Evolutionary conservation across 768 basidiomycete genomes (phyloP).

Genomic region (Nevesoporus exiguus): DNA sequence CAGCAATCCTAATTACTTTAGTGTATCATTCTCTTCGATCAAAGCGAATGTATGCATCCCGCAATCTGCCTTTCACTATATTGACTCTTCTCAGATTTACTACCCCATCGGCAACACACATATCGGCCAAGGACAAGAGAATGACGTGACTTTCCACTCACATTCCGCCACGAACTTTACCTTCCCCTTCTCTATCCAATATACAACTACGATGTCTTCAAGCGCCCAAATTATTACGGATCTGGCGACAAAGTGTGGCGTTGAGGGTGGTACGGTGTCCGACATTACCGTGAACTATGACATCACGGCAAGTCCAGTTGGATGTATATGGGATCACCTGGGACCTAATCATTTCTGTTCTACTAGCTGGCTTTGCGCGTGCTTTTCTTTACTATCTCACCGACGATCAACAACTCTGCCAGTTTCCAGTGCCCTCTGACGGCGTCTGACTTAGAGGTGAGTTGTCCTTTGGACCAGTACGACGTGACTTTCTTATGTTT

Average conservation of each 20-base stretch:
- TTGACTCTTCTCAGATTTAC: conserved; percentile 45
- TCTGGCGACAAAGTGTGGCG: conserved; percentile 60
- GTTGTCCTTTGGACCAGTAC: not conserved
- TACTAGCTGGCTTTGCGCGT: conserved; percentile 61
- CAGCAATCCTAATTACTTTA: conserved; percentile 78
- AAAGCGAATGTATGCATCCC: conserved; percentile 48
- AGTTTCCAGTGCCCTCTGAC: conserved; percentile 64
- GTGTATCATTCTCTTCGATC: conserved; percentile 61
- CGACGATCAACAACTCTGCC: conserved; percentile 58
- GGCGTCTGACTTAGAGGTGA: conserved; percentile 26
- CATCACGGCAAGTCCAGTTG: conserved; percentile 46
- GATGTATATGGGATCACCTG: not conserved
- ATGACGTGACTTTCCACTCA: conserved; percentile 46
- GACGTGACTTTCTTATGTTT: conserved; percentile 11
- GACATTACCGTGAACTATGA: conserved; percentile 62
- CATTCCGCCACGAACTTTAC: conserved; percentile 61
- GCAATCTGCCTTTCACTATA: not conserved
- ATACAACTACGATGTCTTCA: conserved; percentile 54
- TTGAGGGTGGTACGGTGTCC: conserved; percentile 39
- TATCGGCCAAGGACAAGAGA: conserved; percentile 60
- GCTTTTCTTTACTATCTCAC: conserved; percentile 62
- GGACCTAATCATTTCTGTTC: conserved; percentile 7
- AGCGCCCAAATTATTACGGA: conserved; percentile 53
- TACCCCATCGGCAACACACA: conserved; percentile 72
- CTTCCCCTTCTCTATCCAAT: conserved; percentile 71